Percentiles rank a stretch among this genome's conserved stretches.
Evolutionary conservation across 345 rosid species (phyloP).

Genomic region (Aquilaria yunnanensis): DNA sequence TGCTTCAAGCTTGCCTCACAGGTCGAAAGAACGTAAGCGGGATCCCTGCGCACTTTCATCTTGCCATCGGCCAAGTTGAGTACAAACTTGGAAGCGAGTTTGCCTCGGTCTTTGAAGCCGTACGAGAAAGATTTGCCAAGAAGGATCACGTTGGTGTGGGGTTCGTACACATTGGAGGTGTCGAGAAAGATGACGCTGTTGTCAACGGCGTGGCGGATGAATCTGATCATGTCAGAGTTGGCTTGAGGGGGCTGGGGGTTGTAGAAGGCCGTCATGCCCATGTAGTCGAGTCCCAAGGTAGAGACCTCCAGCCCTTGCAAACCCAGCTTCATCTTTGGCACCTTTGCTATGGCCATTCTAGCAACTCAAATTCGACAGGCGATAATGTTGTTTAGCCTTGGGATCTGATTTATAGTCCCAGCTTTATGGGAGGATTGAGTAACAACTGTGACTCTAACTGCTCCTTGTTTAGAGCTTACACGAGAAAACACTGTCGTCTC

Average conservation of each 20-base stretch:
- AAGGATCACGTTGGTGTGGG: constrained; percentile 40
- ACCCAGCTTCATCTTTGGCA: constrained; percentile 35
- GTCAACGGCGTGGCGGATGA: constrained; percentile 38
- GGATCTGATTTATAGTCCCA: too few relatives aligned
- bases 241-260: constrained; percentile 37
- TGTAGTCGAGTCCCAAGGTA: constrained; percentile 44
- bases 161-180: constrained; percentile 42
- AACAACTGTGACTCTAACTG: too few relatives aligned
- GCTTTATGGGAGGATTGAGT: too few relatives aligned
- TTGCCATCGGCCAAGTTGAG: neutral
- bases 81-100: constrained; percentile 11
- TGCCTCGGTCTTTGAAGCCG: neutral
- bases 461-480: too few relatives aligned
- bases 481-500: too few relatives aligned
- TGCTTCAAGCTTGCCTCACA: neutral
- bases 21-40: neutral
- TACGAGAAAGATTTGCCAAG: constrained; percentile 28
- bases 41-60: neutral
- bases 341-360: neutral
- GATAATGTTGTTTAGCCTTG: too few relatives aligned
- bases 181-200: constrained; percentile 42
- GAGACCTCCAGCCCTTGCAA: constrained; percentile 49
- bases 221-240: constrained; percentile 34
- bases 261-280: constrained; percentile 43
- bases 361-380: too few relatives aligned